Conservation (phyloP, 257 asterid species). For the Petunia secreta region DNA sequence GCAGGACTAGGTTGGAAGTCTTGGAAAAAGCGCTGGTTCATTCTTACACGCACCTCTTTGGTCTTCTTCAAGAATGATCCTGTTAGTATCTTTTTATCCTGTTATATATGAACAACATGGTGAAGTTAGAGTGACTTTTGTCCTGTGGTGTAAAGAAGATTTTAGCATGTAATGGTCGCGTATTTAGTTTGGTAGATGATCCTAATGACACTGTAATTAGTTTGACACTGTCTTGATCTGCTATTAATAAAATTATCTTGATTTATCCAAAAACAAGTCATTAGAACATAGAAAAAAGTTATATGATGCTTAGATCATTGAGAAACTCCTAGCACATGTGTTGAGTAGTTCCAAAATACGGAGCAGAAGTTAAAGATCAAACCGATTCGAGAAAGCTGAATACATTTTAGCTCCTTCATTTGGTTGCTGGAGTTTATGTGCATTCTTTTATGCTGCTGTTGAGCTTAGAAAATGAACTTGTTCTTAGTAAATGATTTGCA, state of each 20-base stretch:
- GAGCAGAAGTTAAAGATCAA: neutral
- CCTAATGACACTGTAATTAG: neutral
- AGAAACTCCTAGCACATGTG: neutral
- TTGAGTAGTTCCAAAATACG: neutral
- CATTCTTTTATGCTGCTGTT: neutral
- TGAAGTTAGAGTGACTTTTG: constrained; percentile 3
- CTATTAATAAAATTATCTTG: neutral
- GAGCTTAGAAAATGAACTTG: neutral
- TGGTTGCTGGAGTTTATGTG: neutral
- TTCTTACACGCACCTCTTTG: constrained; percentile 95
- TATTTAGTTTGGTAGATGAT: neutral
- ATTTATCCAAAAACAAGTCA: neutral
- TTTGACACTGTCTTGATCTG: neutral
- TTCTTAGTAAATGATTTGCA: neutral
- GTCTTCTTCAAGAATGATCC: constrained; percentile 96
- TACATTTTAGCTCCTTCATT: neutral
- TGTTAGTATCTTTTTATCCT: constrained; percentile 52
- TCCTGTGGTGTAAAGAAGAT: neutral
- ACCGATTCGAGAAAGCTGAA: neutral
- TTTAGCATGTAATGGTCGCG: neutral
- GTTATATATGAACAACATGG: neutral
- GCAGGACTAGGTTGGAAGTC: constrained; percentile 98
- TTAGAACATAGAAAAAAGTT: neutral
- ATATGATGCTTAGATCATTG: neutral
- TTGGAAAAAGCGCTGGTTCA: constrained; percentile 97